A percentile compares a stretch with the other conserved stretches of the same genome.
phyloP scores from a whole-genome alignment of 2,329 filamentous ascomycete species.

The Trichoderma atroviride region DNA sequence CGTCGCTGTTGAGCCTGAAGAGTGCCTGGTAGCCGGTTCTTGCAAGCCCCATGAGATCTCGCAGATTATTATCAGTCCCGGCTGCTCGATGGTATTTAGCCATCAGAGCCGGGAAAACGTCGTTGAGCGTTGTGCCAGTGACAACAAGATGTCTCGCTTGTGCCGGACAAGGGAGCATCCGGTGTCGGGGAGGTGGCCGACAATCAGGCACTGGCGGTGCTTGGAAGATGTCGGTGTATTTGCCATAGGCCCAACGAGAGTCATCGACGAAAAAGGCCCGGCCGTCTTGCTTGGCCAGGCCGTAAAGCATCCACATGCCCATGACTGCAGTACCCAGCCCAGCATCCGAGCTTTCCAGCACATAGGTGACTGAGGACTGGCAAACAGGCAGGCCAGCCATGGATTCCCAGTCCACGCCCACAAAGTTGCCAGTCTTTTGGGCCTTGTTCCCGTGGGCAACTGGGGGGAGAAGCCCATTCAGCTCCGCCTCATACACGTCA shows the following conservation, averaged over 20 bases:
- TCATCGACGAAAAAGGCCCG: constrained; percentile 85
- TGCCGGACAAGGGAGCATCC: constrained; percentile 79
- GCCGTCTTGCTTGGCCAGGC: constrained; percentile 72
- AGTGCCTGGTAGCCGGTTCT: constrained; percentile 72
- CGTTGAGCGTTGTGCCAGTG: constrained; percentile 66
- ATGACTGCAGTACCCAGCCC: constrained; percentile 77
- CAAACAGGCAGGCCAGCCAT: constrained; percentile 61
- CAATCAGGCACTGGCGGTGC: constrained; percentile 67
- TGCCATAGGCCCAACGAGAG: constrained; percentile 79
- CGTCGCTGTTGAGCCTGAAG: constrained; percentile 66
- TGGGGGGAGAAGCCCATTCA: constrained; percentile 60
- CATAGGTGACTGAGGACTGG: constrained; percentile 72
- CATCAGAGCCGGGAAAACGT: constrained; percentile 63
- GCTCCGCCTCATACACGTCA: constrained; percentile 73
- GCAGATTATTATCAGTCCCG: constrained; percentile 36
- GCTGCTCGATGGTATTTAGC: constrained; percentile 37
- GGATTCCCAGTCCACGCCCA: constrained; percentile 51
- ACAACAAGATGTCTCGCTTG: constrained; percentile 75
- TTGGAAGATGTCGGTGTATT: constrained; percentile 72
- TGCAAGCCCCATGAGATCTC: constrained; percentile 68
- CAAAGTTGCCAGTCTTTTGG: constrained; percentile 48
- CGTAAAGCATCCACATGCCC: constrained; percentile 82
- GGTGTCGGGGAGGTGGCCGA: constrained; percentile 69
- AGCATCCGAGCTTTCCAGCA: constrained; percentile 72
- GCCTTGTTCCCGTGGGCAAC: constrained; percentile 42